phyloP scores from a whole-genome alignment of 345 rosid species.

The Eucalyptus polyanthemos region DNA sequence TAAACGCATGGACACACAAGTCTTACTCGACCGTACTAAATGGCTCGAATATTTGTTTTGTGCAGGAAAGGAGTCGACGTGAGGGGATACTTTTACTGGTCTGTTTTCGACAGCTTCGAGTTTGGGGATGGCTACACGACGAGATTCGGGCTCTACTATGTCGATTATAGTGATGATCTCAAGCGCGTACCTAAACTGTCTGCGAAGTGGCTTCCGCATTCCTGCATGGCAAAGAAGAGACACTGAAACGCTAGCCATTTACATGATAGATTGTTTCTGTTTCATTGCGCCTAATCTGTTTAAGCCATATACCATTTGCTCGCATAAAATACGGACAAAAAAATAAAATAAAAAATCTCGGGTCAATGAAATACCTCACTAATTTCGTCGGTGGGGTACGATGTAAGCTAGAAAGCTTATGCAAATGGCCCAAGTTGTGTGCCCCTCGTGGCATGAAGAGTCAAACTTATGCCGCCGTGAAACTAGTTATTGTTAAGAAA shows the following conservation, averaged over 20 bases:
- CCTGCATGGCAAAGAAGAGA: neutral
- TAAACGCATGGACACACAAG: neutral
- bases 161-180: neutral
- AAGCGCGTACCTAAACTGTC: neutral
- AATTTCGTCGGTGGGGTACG: neutral
- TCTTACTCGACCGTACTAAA: neutral
- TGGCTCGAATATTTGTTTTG: neutral
- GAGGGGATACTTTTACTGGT: conserved; percentile 1
- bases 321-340: too few relatives aligned
- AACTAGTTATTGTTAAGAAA: too few relatives aligned
- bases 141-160: neutral
- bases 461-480: rapidly evolving
- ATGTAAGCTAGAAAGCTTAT: neutral
- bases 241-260: neutral
- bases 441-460: neutral
- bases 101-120: neutral
- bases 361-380: neutral
- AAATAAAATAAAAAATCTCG: neutral
- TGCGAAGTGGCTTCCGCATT: neutral
- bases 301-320: neutral
- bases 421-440: neutral
- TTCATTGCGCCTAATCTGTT: neutral
- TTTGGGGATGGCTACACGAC: neutral
- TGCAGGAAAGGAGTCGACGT: neutral
- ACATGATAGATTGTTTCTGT: neutral